Percentiles rank a stretch among this genome's conserved stretches.
Evolutionary conservation across 1,284 basidiomycete genomes (phyloP).

Genomic region (Erythrobasidium hasegawianum): DNA sequence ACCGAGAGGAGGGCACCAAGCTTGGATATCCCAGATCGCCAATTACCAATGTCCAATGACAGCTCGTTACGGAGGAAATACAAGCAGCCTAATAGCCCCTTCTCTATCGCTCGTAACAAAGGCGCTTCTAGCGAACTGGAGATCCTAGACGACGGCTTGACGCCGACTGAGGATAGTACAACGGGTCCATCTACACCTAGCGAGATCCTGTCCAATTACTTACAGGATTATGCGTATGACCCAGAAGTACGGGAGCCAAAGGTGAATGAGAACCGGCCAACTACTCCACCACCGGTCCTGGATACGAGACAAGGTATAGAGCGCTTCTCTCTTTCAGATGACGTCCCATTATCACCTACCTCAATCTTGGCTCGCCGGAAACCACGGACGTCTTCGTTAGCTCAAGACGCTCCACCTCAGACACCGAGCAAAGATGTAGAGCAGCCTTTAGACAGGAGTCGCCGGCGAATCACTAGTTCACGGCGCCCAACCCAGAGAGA

Average conservation of each 20-base stretch:
- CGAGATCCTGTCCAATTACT: not conserved
- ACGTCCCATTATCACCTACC: not conserved
- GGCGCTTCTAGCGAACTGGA: conserved; percentile 29
- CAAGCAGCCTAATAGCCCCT: not conserved
- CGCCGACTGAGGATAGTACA: conserved; percentile 1
- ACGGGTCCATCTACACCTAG: not conserved
- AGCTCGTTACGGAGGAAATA: not conserved
- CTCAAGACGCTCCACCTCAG: not conserved
- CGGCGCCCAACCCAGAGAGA: conserved; percentile 7
- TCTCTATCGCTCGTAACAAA: conserved; percentile 13
- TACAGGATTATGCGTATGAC: not conserved
- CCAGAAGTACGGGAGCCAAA: not conserved
- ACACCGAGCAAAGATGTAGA: not conserved
- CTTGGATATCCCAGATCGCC: not conserved
- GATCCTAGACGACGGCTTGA: conserved; percentile 9
- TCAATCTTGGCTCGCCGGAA: not conserved
- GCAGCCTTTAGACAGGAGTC: not conserved
- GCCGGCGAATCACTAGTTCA: conserved; percentile 23
- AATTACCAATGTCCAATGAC: not conserved
- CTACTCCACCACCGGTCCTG: not conserved
- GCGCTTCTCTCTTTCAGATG: not conserved
- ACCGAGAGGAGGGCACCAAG: not conserved
- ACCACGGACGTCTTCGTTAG: conserved; percentile 19
- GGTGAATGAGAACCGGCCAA: too few relatives aligned
- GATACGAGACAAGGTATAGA: not conserved